Percentiles rank a stretch among this genome's conserved stretches.
phyloP scores from a whole-genome alignment of 192 early-diverging fungal species.

The Paraglomus brasilianum region DNA sequence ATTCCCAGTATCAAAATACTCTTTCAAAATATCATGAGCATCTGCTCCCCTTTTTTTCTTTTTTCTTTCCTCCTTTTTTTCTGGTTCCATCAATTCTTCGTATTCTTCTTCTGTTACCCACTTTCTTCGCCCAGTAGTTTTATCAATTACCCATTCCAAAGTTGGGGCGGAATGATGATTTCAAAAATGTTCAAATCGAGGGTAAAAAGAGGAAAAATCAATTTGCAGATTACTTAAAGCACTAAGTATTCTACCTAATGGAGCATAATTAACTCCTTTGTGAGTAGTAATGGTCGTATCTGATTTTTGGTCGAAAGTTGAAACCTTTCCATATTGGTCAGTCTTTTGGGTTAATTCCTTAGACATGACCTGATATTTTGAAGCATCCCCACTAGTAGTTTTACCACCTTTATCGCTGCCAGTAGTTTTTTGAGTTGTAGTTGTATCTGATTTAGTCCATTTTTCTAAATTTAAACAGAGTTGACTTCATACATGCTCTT shows the following conservation, averaged over 20 bases:
- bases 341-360: constrained; percentile 14
- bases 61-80: constrained; percentile 15
- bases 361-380: constrained; percentile 3
- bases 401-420: constrained; percentile 21
- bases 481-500: constrained; percentile 20
- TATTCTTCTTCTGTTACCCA: constrained; percentile 25
- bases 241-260: constrained; percentile 8
- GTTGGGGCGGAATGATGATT: constrained; percentile 1
- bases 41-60: constrained; percentile 4
- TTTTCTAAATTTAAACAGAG: constrained; percentile 14
- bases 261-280: constrained; percentile 17
- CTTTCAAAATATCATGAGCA: constrained; percentile 2
- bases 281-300: background rate
- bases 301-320: constrained; percentile 21
- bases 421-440: constrained; percentile 6
- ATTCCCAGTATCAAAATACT: constrained; percentile 9
- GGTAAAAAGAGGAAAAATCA: constrained; percentile 13
- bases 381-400: constrained; percentile 4
- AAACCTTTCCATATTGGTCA: background rate
- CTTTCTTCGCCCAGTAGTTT: constrained; percentile 17
- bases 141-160: constrained; percentile 12
- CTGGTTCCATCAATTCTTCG: constrained; percentile 20
- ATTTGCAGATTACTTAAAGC: constrained; percentile 6
- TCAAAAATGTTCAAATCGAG: constrained; percentile 18
- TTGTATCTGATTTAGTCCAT: background rate